Conservation (phyloP, 1,284 basidiomycete genomes). For the Trichosporon sp. region DNA sequence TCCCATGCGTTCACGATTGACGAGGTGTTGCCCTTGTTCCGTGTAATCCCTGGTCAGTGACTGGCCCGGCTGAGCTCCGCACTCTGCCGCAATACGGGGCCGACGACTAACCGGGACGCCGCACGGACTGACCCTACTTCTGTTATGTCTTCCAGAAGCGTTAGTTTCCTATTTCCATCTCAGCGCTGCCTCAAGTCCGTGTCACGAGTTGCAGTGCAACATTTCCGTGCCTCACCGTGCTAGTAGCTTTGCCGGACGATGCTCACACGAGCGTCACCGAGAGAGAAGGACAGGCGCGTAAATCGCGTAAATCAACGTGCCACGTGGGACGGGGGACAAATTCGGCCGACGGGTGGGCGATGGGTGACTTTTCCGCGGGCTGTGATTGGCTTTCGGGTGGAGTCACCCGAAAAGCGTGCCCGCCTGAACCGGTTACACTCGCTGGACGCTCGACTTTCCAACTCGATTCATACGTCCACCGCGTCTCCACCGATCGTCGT, state of each 20-base stretch:
- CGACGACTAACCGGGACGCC: background rate
- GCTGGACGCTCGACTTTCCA: background rate
- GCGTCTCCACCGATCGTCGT: background rate
- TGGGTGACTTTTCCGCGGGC: background rate
- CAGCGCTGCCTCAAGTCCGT: background rate
- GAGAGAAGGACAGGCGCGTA: background rate
- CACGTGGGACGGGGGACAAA: background rate
- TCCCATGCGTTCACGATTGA: too few species aligned
- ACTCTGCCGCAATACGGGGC: background rate
- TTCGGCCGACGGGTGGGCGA: background rate
- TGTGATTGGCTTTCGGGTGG: conserved; percentile 3
- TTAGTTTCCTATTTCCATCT: background rate
- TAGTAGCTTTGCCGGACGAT: background rate
- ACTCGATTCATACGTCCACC: conserved; percentile 1
- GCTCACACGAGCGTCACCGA: background rate
- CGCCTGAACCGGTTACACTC: background rate
- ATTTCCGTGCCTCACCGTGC: background rate
- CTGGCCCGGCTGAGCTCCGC: background rate
- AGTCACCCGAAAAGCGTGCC: background rate
- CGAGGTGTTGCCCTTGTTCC: too few species aligned
- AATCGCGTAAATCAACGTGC: background rate
- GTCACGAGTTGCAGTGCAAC: background rate
- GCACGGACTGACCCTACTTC: background rate
- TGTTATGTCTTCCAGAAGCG: background rate
- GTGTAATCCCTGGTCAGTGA: background rate